Evolutionary conservation across 495 filamentous ascomycete genomes (phyloP).

Genomic region (Chaetomium tenue): DNA sequence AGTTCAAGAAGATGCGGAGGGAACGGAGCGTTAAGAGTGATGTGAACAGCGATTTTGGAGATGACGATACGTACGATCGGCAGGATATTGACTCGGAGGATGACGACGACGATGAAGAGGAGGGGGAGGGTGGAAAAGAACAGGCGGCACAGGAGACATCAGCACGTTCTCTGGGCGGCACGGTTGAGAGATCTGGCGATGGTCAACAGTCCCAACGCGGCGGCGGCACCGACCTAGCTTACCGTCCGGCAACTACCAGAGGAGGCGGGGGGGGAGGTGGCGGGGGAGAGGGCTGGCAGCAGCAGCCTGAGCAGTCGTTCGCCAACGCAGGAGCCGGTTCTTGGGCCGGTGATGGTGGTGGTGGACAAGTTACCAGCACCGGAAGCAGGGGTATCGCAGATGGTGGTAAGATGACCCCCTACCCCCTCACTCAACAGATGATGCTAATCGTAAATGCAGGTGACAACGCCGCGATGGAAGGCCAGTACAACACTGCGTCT

Average conservation of each 20-base stretch:
- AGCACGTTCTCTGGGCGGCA: background rate
- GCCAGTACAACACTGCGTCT: background rate
- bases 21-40: background rate
- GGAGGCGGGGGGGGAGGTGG: background rate
- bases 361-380: background rate
- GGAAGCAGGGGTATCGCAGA: background rate
- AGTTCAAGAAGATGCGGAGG: slow-evolving; percentile 1
- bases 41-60: slow-evolving; percentile 3
- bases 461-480: background rate
- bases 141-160: background rate
- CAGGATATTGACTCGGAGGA: background rate
- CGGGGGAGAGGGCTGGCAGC: background rate
- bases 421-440: no score
- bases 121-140: background rate
- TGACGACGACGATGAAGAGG: background rate
- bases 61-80: background rate
- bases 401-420: background rate
- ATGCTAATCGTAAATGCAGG: no score
- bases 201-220: background rate
- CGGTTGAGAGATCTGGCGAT: background rate
- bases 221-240: background rate
- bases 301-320: background rate
- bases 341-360: no score
- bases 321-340: background rate
- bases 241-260: background rate